A percentile compares a stretch with the other conserved stretches of the same genome.
phyloP scores from a whole-genome alignment of 164 flowering plant genomes.

The Piper longum region DNA sequence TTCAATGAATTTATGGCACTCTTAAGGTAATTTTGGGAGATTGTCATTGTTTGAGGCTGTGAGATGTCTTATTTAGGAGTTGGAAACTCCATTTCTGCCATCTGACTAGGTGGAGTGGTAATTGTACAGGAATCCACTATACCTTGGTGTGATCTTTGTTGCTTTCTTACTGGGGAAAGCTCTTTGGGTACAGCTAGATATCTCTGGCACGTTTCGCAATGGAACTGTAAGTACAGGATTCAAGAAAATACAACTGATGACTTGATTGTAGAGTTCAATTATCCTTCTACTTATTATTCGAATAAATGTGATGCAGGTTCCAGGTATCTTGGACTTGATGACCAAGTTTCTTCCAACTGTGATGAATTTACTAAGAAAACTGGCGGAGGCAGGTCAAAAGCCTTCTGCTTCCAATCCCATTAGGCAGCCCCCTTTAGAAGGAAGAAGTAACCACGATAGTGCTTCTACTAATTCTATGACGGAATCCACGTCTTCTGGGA shows the following conservation, averaged over 20 bases:
- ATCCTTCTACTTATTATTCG: too few species aligned
- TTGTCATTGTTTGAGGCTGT: neutral
- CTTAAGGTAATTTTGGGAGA: constrained; percentile 25
- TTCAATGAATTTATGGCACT: constrained; percentile 66
- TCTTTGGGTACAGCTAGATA: constrained; percentile 59
- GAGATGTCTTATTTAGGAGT: neutral
- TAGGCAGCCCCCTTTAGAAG: constrained; percentile 27
- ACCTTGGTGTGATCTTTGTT: constrained; percentile 34
- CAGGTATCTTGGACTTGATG: constrained; percentile 71
- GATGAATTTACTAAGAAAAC: constrained; percentile 65
- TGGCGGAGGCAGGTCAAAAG: constrained; percentile 62
- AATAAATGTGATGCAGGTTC: constrained; percentile 39
- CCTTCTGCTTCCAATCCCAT: constrained; percentile 31
- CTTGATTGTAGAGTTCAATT: too few species aligned
- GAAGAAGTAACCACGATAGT: constrained; percentile 23
- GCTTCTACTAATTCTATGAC: constrained; percentile 5
- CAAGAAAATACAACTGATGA: too few species aligned
- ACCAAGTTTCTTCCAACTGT: constrained; percentile 77
- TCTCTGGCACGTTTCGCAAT: constrained; percentile 37
- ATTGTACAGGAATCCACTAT: constrained; percentile 60
- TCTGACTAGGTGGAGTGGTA: neutral
- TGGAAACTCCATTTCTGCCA: too few species aligned
- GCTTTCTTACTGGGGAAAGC: constrained; percentile 35
- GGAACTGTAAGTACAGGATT: constrained; percentile 43
- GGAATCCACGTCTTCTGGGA: constrained; percentile 30